Conservation (phyloP, 345 rosid genomes). For the Bruguiera parviflora region DNA sequence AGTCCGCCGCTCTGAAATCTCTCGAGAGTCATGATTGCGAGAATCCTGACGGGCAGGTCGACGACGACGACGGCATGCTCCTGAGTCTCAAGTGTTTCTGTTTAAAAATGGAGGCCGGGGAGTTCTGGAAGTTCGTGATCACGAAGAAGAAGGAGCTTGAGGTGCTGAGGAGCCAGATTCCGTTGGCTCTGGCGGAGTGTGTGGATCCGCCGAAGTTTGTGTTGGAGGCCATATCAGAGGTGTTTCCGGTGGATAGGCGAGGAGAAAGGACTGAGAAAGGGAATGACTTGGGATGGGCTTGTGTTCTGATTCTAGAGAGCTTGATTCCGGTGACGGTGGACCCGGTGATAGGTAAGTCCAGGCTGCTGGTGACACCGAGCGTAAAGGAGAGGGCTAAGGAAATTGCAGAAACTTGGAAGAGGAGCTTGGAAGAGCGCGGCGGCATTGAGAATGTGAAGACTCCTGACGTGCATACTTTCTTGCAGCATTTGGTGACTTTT, state of each 20-base stretch:
- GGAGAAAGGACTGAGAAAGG: constrained; percentile 35
- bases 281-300: constrained; percentile 94
- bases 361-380: constrained; percentile 72
- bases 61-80: constrained; percentile 66
- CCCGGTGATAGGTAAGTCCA: constrained; percentile 77
- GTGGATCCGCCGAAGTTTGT: constrained; percentile 89
- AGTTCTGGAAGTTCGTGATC: constrained; percentile 73
- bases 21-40: constrained; percentile 29
- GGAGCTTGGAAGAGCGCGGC: constrained; percentile 83
- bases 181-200: constrained; percentile 65
- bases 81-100: constrained; percentile 47
- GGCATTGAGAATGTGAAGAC: constrained; percentile 91
- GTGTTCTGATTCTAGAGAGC: constrained; percentile 83
- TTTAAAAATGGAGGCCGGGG: constrained; percentile 65
- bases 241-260: constrained; percentile 84
- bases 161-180: constrained; percentile 55
- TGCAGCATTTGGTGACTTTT: constrained; percentile 92
- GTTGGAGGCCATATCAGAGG: constrained; percentile 82
- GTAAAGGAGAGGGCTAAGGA: constrained; percentile 68
- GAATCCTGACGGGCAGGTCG: constrained; percentile 67
- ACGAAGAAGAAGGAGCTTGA: constrained; percentile 78
- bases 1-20: constrained; percentile 45
- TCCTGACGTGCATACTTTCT: constrained; percentile 95
- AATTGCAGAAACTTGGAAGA: constrained; percentile 92
- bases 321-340: constrained; percentile 83